Evolutionary conservation across 306 rosid species (phyloP), one percentile per base, ranked within the genome.

Genomic region (Glycine latifolia): DNA sequence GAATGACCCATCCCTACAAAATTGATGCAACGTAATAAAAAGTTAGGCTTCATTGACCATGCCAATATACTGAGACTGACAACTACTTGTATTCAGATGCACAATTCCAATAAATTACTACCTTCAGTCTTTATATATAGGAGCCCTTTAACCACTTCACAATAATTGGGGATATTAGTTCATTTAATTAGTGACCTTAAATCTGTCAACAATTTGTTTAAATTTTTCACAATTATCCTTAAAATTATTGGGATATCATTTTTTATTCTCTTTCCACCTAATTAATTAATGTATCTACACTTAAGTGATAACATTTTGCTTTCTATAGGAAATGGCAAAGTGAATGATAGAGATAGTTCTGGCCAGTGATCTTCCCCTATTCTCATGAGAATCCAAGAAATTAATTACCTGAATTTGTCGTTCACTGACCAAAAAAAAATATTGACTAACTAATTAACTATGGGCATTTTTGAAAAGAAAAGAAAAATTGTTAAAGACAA

Each of bases 1-100:
- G 83, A 82, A 96, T 84, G 83, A 86, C 83, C 99, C 99, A 96
- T 87, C 99, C 98, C 99, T 96, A 76, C 76, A 62, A 83, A 81
- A 81, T 77, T 4, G 67, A 76, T 39, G 35, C 71, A 6, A 39
- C n/a, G 73, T 61, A 15, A 59, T n/a, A 26, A 80, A 68, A 46
- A 75, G 10, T 17, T 48, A 63, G 54, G 39, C 71, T 72, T 54
- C 10, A 11, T 37, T 47, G 59, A 73, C 72, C 76, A 78, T 67
- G 49, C 56, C 70, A 48, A 74, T 50, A 66, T 73, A 43, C 67
- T 11, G 60, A 50, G 3, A 58, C 71, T 41, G 82, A 69, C 44
- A 20, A 75, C 60, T 72, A 68, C 70, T 39, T 35, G 71, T 53
- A 70, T 73, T 75, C 8, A 63, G 77, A 76, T 33, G 47, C 37